phyloP scores from a whole-genome alignment of 495 filamentous ascomycete species.

The Neurospora intermedia region DNA sequence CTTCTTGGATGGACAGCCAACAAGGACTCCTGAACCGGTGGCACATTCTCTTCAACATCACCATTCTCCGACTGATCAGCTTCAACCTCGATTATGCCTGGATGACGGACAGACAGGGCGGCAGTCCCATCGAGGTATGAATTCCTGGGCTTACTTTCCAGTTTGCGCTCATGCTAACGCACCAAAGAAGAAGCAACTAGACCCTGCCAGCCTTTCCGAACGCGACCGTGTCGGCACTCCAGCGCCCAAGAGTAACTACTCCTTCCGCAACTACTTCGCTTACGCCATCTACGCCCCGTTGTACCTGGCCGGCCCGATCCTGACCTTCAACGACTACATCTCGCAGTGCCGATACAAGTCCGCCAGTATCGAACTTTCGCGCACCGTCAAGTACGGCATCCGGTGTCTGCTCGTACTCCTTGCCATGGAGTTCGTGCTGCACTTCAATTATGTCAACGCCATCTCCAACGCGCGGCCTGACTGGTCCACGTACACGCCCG shows the following conservation, averaged over 20 bases:
- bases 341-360: constrained; percentile 66
- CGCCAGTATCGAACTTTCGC: constrained; percentile 50
- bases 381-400: constrained; percentile 66
- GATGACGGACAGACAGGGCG: constrained; percentile 57
- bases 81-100: constrained; percentile 98
- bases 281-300: constrained; percentile 87
- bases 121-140: constrained; percentile 73
- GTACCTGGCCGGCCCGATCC: constrained; percentile 83
- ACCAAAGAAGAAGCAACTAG: constrained; percentile 95
- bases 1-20: constrained; percentile 56
- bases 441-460: constrained; percentile 87
- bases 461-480: constrained; percentile 70
- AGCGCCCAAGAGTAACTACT: constrained; percentile 57
- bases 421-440: constrained; percentile 88
- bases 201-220: constrained; percentile 75
- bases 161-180: constrained; percentile 40
- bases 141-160: neutral
- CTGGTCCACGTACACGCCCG: constrained; percentile 78
- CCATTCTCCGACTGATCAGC: constrained; percentile 83
- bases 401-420: constrained; percentile 75
- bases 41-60: constrained; percentile 96
- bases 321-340: constrained; percentile 98
- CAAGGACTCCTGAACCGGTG: constrained; percentile 78
- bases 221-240: constrained; percentile 73
- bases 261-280: constrained; percentile 73